A percentile compares a stretch with the other conserved stretches of the same genome.
Conservation (phyloP, 768 basidiomycete genomes). For the Lentinus brumalis region DNA sequence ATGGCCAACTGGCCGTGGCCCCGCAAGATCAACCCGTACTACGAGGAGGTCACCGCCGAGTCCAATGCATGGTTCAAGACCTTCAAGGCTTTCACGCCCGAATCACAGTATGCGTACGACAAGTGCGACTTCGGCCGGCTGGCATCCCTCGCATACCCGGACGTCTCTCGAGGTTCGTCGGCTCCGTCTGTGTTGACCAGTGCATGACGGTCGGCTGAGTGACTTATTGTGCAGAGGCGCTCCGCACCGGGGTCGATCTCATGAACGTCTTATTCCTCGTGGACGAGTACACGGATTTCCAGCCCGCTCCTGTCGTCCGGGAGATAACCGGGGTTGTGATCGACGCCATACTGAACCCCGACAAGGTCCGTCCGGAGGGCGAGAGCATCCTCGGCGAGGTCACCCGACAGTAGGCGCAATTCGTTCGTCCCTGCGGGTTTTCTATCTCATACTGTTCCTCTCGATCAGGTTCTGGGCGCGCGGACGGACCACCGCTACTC, state of each 20-base stretch:
- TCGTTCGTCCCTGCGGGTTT: neutral
- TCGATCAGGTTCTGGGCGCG: neutral
- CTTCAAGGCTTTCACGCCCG: constrained; percentile 29
- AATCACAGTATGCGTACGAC: constrained; percentile 32
- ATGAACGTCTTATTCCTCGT: constrained; percentile 28
- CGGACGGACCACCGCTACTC: constrained; percentile 9
- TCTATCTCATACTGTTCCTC: constrained; percentile 3
- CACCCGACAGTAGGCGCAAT: constrained; percentile 16
- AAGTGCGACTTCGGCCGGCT: constrained; percentile 23
- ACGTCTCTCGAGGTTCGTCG: constrained; percentile 14
- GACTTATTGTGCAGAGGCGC: neutral
- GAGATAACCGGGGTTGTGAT: constrained; percentile 17
- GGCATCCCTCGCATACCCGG: constrained; percentile 5
- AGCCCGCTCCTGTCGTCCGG: constrained; percentile 8
- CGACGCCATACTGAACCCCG: constrained; percentile 26
- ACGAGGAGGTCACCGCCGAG: constrained; percentile 28
- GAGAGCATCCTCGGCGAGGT: constrained; percentile 26
- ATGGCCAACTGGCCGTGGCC: constrained; percentile 34
- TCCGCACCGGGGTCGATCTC: constrained; percentile 15
- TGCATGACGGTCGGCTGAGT: neutral
- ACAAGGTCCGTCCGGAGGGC: constrained; percentile 22
- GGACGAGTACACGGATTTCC: constrained; percentile 28
- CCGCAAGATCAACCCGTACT: constrained; percentile 31
- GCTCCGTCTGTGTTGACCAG: neutral
- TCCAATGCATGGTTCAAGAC: constrained; percentile 31